Percentiles rank a stretch among this genome's conserved stretches.
Evolutionary conservation across 2,329 filamentous ascomycete genomes (phyloP).

Genomic region (Septoria petroselini): DNA sequence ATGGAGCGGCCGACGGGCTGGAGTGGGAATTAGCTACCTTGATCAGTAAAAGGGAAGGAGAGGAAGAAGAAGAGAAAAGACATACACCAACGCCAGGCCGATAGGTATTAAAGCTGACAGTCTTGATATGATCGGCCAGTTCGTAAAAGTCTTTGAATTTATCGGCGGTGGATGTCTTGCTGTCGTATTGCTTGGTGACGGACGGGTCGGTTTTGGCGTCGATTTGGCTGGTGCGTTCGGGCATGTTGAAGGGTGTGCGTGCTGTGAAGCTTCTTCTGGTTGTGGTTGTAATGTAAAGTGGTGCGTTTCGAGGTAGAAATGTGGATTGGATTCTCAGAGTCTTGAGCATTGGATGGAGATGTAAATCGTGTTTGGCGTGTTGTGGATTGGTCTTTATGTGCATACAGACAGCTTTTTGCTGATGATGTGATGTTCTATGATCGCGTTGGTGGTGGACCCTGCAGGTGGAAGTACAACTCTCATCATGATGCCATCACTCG

Average conservation of each 20-base stretch:
- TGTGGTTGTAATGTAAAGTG: background rate
- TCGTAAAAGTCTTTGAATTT: slow-evolving; percentile 50
- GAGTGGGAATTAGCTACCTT: slow-evolving; percentile 1
- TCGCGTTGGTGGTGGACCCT: slow-evolving; percentile 3
- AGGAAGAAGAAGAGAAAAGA: no score
- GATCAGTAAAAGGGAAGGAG: background rate
- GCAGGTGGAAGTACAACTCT: background rate
- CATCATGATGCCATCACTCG: slow-evolving; percentile 10
- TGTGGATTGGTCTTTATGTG: background rate
- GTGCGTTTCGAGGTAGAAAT: background rate
- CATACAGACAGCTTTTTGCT: background rate
- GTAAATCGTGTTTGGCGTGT: background rate
- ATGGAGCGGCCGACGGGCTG: slow-evolving; percentile 47
- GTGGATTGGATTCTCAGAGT: background rate
- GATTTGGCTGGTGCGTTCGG: slow-evolving; percentile 44
- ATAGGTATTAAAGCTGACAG: slow-evolving; percentile 45
- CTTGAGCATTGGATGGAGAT: slow-evolving; percentile 1
- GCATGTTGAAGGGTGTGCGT: slow-evolving; percentile 42
- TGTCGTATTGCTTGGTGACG: slow-evolving; percentile 51
- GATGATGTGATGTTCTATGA: slow-evolving; percentile 4
- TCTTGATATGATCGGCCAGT: slow-evolving; percentile 47
- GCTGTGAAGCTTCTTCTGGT: slow-evolving; percentile 8
- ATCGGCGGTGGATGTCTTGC: slow-evolving; percentile 42
- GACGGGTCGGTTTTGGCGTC: slow-evolving; percentile 47
- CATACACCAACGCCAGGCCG: slow-evolving; percentile 41